Evolutionary conservation across 164 flowering plant species (phyloP), one percentile per base, ranked within the genome.

Genomic region (Saururus chinensis): DNA sequence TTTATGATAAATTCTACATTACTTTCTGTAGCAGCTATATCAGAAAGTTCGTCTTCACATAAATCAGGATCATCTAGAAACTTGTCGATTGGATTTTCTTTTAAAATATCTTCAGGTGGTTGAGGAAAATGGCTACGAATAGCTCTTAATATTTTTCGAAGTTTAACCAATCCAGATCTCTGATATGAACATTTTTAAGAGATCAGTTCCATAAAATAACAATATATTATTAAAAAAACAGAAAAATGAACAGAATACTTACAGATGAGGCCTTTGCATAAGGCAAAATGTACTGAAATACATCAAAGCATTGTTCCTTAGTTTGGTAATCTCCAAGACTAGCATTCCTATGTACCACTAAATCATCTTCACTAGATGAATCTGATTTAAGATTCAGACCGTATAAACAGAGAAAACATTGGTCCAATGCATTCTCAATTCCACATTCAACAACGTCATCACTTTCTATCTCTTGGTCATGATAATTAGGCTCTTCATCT

Each of bases 261-360:
- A 93, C 99, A 68, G 99, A 84, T 70, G 96, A 93, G 70, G 80
- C 92, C 74, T 85, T 93, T 30, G 92, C 96, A 76, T 80, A 86
- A 23, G 99, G 90, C 41, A 90, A 81, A 67, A 93, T 76, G 71
- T 93, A 90, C 61, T 84, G 87, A 63, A 93, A 93, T 60, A 93
- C 99, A 79, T 93, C 99, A 68, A 89, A 90, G 73, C 97, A 88
- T 70, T 93, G 99, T 71, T 93, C 99, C 77, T 88, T 88, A 52
- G 95, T 86, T 69, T 90, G 99, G 70, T 90, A 93, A 72, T 93
- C 97, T 66, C 92, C 97, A 55, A 85, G 89, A 70, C 86, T 85
- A 62, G 91, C 88, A 75, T 93, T 93, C 76, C 76, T 88, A 83
- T 93, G 99, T 56, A 74, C 64, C 52, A 81, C 87, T 66, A 93